Evolutionary conservation across 805 yeast species (phyloP).

Genomic region (Yarrowia deformans): DNA sequence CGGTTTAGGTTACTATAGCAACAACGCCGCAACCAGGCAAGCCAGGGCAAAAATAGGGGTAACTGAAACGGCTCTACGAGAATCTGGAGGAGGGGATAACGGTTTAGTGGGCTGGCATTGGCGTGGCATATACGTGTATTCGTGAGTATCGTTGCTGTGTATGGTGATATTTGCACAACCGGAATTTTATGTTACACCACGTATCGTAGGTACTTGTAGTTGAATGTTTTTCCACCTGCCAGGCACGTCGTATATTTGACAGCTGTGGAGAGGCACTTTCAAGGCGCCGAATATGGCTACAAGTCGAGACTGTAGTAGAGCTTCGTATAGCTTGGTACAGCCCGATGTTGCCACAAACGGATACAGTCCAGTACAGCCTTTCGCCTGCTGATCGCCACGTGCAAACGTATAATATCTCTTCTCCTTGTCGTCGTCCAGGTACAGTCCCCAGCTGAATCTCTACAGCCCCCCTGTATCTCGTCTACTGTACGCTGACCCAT

Average conservation of each 20-base stretch:
- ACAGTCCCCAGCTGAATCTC: background rate
- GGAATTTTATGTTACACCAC: no score
- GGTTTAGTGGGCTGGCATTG: no score
- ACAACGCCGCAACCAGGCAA: background rate
- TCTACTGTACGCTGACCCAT: background rate
- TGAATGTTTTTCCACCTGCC: no score
- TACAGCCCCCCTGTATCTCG: slow-evolving; percentile 15
- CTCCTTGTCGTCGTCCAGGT: background rate
- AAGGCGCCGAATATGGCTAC: no score
- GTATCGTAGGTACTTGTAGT: no score
- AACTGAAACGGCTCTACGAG: slow-evolving; percentile 13
- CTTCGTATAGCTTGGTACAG: background rate
- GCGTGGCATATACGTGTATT: no score
- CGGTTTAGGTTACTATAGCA: slow-evolving; percentile 24
- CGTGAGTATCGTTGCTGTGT: no score
- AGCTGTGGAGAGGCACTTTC: no score
- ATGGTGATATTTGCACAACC: no score
- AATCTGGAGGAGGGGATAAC: no score
- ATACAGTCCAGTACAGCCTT: background rate
- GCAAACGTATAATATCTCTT: slow-evolving; percentile 15
- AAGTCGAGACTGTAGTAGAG: no score
- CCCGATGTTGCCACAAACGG: background rate
- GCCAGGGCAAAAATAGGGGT: slow-evolving; percentile 15
- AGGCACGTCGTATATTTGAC: no score
- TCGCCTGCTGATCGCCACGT: slow-evolving; percentile 14